These are phyloP conservation scores for Phytophthora chlamydospora DNA, from an alignment of 352 stramenopile species.

Conservation along the genomic window DNA sequence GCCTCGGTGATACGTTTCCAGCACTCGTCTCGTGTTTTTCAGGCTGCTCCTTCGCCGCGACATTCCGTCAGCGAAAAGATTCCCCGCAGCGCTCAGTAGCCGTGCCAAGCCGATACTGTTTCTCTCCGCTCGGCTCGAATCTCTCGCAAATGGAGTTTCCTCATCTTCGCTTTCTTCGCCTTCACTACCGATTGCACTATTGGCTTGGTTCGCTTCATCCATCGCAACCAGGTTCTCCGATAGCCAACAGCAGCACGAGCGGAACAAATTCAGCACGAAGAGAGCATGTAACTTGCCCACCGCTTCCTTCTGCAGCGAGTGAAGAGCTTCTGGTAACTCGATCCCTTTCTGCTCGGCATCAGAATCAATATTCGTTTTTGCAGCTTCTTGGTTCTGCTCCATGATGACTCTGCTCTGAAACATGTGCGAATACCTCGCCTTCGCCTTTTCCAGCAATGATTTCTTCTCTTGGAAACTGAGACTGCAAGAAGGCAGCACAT, in stretches of 20 bases:
- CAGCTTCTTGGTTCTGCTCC: slow-evolving; percentile 9
- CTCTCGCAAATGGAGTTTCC: background rate
- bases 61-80: slow-evolving; percentile 10
- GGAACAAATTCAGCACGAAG: slow-evolving; percentile 65
- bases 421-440: slow-evolving; percentile 18
- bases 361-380: background rate
- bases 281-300: slow-evolving; percentile 46
- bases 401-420: slow-evolving; percentile 30
- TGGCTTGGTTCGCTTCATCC: slow-evolving; percentile 3
- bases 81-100: slow-evolving; percentile 3
- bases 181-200: background rate
- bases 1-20: slow-evolving; percentile 58
- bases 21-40: slow-evolving; percentile 36
- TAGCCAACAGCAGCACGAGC: slow-evolving; percentile 67
- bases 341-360: background rate
- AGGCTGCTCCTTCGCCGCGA: slow-evolving; percentile 50
- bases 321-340: slow-evolving; percentile 20
- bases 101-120: slow-evolving; percentile 1
- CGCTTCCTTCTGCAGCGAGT: slow-evolving; percentile 44
- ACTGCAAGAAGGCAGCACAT: background rate
- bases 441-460: slow-evolving; percentile 26
- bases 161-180: slow-evolving; percentile 5
- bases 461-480: slow-evolving; percentile 20
- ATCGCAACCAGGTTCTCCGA: slow-evolving; percentile 52
- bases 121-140: background rate